Evolutionary conservation across 2,329 filamentous ascomycete genomes (phyloP), one percentile per base, ranked within the genome.

Genomic region (Diaporthe caulivora): DNA sequence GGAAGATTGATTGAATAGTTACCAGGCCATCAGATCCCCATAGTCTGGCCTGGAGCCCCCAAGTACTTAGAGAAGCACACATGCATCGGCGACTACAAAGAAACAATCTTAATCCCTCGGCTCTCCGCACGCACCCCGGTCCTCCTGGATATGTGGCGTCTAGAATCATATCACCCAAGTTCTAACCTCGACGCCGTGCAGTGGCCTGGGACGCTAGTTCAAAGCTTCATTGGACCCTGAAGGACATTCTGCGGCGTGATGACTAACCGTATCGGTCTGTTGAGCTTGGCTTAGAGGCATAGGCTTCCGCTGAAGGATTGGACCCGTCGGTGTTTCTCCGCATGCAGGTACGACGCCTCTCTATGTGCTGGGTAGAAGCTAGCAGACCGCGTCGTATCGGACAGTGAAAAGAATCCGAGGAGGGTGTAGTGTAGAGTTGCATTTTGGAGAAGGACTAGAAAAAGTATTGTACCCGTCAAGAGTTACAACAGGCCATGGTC

Each of bases 351-450:
- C 31, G 34, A 29, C n/a, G 47, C 24, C 26, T 53, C 37, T 5
- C 2, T 7, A 65, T 26, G 18, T 51, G 62, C 62, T 47, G 62
- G 47, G 47, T 53, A 13, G 13, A 24, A 40, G 47, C 62, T 53
- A 67, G 29, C 2, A 51, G 11, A n/a, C 24, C 17, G 31, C 13
- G 62, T 53, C n/a, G 62, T 21, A 29, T 53, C 47, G n/a, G 31
- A 34, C 21, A 65, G 44, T 26, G 15, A 18, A 18, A 29, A 24
- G 34, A 13, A 67, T 53, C 47, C 47, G 62, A 53, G 18, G 31
- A 37, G 47, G 62, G 31, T 53, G 62, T 37, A 49, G n/a, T 24
- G 44, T 67, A n/a, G n/a, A 8, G 62, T 67, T 53, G 31, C 47
- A 67, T 67, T 53, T 53, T 67, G 62, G 44, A 53, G 31, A 67